A percentile compares a stretch with the other conserved stretches of the same genome.
phyloP scores from a whole-genome alignment of 352 stramenopile genomes.

The Phytophthora colocasiae region DNA sequence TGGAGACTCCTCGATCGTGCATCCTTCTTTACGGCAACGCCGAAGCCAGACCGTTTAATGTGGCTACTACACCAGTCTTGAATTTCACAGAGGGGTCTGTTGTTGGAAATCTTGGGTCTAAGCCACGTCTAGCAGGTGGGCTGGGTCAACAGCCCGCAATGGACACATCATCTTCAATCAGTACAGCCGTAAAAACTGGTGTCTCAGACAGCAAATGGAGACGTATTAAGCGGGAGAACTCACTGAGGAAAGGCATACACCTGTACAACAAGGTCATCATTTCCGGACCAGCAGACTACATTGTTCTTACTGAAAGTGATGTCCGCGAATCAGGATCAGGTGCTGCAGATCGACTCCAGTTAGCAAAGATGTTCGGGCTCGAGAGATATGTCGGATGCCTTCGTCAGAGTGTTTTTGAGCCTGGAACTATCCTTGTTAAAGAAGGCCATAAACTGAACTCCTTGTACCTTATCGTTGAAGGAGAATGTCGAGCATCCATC shows the following conservation, averaged over 20 bases:
- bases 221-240: constrained; percentile 46
- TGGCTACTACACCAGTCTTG: constrained; percentile 30
- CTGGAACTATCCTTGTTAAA: constrained; percentile 34
- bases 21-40: constrained; percentile 54
- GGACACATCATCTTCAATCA: constrained; percentile 6
- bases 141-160: not conserved
- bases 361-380: constrained; percentile 44
- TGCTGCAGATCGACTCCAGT: constrained; percentile 44
- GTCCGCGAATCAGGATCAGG: constrained; percentile 37
- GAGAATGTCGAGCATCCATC: constrained; percentile 49
- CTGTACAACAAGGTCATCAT: constrained; percentile 52
- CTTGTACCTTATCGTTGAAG: constrained; percentile 50
- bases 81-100: constrained; percentile 50
- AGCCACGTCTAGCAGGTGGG: constrained; percentile 11
- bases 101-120: constrained; percentile 42
- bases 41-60: constrained; percentile 47
- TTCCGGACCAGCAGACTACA: constrained; percentile 48
- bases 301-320: constrained; percentile 45
- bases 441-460: constrained; percentile 36
- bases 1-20: constrained; percentile 44
- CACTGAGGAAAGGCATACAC: constrained; percentile 37
- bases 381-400: constrained; percentile 46
- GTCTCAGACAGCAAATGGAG: constrained; percentile 42
- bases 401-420: constrained; percentile 42
- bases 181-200: not conserved